These are phyloP conservation scores for Teunomyces aglyptinius DNA, from an alignment of 805 yeast genomes.

Conservation along the genomic window DNA sequence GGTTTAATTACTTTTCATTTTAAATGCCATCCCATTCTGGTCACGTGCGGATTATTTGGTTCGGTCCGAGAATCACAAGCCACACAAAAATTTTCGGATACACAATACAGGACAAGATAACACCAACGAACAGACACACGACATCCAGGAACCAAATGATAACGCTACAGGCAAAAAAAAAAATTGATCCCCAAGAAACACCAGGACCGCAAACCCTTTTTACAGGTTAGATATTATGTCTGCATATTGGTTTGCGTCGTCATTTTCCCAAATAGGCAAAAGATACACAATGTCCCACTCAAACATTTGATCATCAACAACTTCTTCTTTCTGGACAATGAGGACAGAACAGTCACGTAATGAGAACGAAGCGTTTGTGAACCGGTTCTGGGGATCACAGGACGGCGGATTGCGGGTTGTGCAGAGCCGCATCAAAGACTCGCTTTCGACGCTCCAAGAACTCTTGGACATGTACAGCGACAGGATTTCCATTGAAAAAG, in stretches of 20 bases:
- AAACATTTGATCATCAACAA: conserved; percentile 1
- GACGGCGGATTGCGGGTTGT: conserved; percentile 59
- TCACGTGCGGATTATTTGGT: neutral
- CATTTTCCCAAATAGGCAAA: conserved; percentile 4
- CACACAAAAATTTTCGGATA: no score
- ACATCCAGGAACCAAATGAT: no score
- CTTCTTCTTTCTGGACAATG: neutral
- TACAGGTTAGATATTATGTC: neutral
- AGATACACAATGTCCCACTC: neutral
- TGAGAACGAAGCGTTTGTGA: conserved; percentile 31
- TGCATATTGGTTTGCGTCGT: neutral
- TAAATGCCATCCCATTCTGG: neutral
- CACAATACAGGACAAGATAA: no score
- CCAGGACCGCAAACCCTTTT: neutral
- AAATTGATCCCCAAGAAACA: neutral
- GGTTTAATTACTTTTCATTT: neutral
- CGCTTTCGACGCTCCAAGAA: conserved; percentile 51
- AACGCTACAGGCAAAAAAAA: no score
- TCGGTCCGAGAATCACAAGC: neutral
- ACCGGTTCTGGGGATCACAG: conserved; percentile 64
- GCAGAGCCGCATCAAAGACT: conserved; percentile 55
- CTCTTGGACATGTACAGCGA: conserved; percentile 35
- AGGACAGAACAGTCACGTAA: neutral
- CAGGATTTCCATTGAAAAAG: conserved; percentile 65
- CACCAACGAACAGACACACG: no score